These are phyloP conservation scores for Dictyostelium intermedium DNA, from an alignment of 78 protist species.

Conservation along the genomic window DNA sequence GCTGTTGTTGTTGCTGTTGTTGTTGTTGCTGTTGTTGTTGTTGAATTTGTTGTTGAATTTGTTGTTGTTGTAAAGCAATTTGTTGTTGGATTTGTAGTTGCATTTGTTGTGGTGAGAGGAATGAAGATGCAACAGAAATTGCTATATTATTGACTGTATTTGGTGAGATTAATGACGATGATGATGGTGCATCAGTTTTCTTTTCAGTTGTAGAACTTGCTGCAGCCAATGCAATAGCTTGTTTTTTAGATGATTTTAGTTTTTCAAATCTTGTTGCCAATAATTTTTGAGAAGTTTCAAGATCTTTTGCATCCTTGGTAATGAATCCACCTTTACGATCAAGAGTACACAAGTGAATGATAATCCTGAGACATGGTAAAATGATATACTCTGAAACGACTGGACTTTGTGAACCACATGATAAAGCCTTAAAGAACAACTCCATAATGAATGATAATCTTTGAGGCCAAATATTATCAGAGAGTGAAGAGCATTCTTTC, in stretches of 20 bases:
- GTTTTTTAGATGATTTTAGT: conserved; percentile 14
- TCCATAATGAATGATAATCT: conserved; percentile 26
- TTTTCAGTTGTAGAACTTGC: not conserved
- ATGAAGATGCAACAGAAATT: not conserved
- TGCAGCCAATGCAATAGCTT: not conserved
- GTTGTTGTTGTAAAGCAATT: not conserved
- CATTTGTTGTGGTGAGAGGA: not conserved
- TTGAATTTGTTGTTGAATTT: not conserved
- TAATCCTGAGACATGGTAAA: conserved; percentile 81
- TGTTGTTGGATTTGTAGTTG: not conserved
- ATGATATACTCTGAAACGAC: conserved; percentile 58
- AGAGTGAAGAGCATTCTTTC: conserved; percentile 26
- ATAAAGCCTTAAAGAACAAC: conserved; percentile 36
- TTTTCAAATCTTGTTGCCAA: conserved; percentile 12
- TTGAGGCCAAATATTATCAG: conserved; percentile 74
- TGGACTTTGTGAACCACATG: conserved; percentile 45
- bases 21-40: not conserved
- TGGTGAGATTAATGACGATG: not conserved
- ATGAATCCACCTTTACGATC: not conserved
- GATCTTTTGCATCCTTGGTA: not conserved
- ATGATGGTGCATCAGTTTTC: not conserved
- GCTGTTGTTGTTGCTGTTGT: too few relatives aligned
- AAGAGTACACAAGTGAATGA: conserved; percentile 21
- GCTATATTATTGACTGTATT: not conserved
- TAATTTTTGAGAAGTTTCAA: not conserved